Evolutionary conservation across 2,329 filamentous ascomycete species (phyloP).

Genomic region (Diaporthe capsici): DNA sequence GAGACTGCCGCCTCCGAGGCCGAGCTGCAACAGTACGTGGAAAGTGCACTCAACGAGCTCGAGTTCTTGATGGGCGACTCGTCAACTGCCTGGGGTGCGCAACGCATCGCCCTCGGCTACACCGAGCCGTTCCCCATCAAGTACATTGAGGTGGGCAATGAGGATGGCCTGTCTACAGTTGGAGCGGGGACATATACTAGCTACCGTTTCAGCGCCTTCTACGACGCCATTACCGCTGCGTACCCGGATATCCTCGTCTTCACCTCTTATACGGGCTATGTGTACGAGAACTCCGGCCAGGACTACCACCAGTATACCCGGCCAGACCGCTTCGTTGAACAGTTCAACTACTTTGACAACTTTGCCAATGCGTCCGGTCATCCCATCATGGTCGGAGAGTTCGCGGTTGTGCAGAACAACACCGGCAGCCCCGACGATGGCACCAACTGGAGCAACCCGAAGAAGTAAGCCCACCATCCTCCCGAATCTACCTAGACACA

Average conservation of each 20-base stretch:
- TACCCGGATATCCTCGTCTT: constrained; percentile 41
- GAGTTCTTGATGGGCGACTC: constrained; percentile 64
- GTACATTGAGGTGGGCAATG: constrained; percentile 68
- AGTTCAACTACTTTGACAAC: constrained; percentile 57
- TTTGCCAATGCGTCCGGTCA: constrained; percentile 48
- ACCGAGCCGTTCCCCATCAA: constrained; percentile 64
- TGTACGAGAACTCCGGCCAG: constrained; percentile 47
- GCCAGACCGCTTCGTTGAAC: constrained; percentile 51
- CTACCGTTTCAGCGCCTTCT: constrained; percentile 62
- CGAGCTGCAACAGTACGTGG: constrained; percentile 60
- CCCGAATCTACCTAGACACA: too few species aligned
- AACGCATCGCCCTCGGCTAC: constrained; percentile 64
- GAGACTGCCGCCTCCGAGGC: constrained; percentile 56
- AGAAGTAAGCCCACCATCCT: constrained; percentile 24
- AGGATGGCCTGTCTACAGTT: constrained; percentile 60
- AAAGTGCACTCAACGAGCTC: constrained; percentile 64
- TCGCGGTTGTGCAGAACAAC: constrained; percentile 52
- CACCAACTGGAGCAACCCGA: constrained; percentile 31
- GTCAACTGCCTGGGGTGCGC: constrained; percentile 60
- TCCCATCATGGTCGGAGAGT: constrained; percentile 54
- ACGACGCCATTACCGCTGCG: constrained; percentile 48
- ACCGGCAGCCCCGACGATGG: constrained; percentile 43
- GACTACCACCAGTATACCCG: constrained; percentile 53
- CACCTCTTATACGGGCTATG: constrained; percentile 35
- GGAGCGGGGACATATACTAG: constrained; percentile 53